Percentiles rank a stretch among this genome's conserved stretches.
Conservation (phyloP, 495 filamentous ascomycete species). For the Entonaema liquescens region DNA sequence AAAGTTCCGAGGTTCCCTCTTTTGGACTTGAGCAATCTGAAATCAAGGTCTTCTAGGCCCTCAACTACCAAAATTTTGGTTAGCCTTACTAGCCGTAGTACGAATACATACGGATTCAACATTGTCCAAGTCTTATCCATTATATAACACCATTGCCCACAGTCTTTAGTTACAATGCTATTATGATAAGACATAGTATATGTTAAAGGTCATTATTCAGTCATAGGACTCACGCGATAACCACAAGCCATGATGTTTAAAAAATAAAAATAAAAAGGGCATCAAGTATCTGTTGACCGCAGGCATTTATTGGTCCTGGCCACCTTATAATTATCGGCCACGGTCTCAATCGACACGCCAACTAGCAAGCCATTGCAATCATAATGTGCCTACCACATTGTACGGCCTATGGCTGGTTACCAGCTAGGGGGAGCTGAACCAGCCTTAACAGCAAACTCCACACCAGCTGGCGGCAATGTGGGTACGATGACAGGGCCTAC, state of each 20-base stretch:
- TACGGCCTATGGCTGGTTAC: not conserved
- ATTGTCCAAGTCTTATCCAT: no score
- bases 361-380: not conserved
- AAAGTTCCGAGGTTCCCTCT: conserved; percentile 39
- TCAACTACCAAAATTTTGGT: conserved; percentile 6
- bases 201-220: no score
- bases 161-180: not conserved
- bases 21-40: conserved; percentile 24
- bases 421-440: conserved; percentile 21
- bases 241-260: no score
- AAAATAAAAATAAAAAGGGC: no score
- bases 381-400: not conserved
- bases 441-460: conserved; percentile 15
- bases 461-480: conserved; percentile 8
- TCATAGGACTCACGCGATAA: no score
- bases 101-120: no score
- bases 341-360: not conserved
- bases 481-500: conserved; percentile 30
- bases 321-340: not conserved
- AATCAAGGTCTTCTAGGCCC: conserved; percentile 14
- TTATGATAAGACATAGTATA: not conserved
- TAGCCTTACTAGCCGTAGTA: conserved; percentile 1
- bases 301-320: not conserved
- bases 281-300: not conserved
- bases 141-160: not conserved